Evolutionary conservation across 306 rosid genomes (phyloP).

Genomic region (Dalbergia oliveri): DNA sequence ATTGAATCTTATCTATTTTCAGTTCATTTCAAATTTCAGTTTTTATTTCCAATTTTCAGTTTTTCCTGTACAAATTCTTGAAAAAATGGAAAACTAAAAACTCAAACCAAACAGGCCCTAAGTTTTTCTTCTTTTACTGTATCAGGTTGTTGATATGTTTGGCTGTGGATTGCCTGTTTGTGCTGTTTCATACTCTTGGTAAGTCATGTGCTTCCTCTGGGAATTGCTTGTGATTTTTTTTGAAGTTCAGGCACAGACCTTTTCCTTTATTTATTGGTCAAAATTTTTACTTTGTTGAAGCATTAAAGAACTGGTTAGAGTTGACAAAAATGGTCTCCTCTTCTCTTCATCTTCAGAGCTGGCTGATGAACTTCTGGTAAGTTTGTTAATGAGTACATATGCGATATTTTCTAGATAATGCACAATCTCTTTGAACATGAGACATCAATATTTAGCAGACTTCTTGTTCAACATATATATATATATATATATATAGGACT

Average conservation of each 20-base stretch:
- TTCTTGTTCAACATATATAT: not conserved
- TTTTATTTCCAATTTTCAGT: no score
- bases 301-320: slow-evolving; percentile 87
- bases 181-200: slow-evolving; percentile 99
- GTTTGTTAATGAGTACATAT: slow-evolving; percentile 40
- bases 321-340: slow-evolving; percentile 85
- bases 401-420: not conserved
- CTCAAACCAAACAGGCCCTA: no score
- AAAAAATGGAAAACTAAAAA: no score
- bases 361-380: slow-evolving; percentile 93
- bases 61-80: no score
- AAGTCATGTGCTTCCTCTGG: slow-evolving; percentile 31
- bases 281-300: slow-evolving; percentile 54
- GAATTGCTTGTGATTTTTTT: slow-evolving; percentile 17
- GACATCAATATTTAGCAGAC: not conserved
- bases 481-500: not conserved
- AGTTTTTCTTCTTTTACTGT: slow-evolving; percentile 23
- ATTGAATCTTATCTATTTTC: slow-evolving; percentile 7
- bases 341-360: slow-evolving; percentile 93
- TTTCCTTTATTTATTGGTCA: slow-evolving; percentile 35
- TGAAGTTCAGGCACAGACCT: slow-evolving; percentile 24
- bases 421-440: slow-evolving; percentile 20
- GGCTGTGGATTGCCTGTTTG: slow-evolving; percentile 99
- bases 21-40: no score
- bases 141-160: slow-evolving; percentile 96